Base-by-base conservation (phyloP, 345 rosid genomes). In the Toxicodendron radicans region DNA sequence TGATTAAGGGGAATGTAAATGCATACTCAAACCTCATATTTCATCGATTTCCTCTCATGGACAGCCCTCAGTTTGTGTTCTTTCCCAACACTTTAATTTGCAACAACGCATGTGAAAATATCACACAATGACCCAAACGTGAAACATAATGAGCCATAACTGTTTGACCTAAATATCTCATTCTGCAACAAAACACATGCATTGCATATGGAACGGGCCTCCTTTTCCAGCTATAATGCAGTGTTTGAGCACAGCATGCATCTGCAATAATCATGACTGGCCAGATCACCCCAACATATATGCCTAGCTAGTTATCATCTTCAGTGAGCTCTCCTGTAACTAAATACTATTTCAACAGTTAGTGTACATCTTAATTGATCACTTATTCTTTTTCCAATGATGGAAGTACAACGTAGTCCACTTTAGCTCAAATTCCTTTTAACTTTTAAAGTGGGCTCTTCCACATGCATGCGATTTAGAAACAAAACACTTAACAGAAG, bases 231-330 rank as follows among this genome's bases (percentile, higher is more conserved):
- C 65, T 33, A 32, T 17, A 61, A 33, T 61, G 18, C 45, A 35
- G 5, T 16, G 45, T 61, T 32, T 13, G 11, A 60, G 41, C 20
- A 13, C 18, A 59, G 64, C 41, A 32, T 60, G 64, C 41, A 12
- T 60, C 49, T 53, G 38, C 57, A 16, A 43, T 14, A 7, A 71
- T 58, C 74, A 71, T 71, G 65, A 71, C 66, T 6, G 5, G 14
- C 49, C n/a, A 33, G 10, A 70, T 32, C 63, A 54, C 7, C 52
- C 49, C 51, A 16, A 51, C 8, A 17, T 51, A 16, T 13, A 51
- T 35, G 17, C 12, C 48, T 20, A n/a, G n/a, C n/a, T n/a, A n/a
- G n/a, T n/a, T n/a, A 17, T 60, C 38, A 60, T 60, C 64, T 60
- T 27, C 16, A 1, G 27, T 56, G 59, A 56, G 59, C 27, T 6